Percentiles rank a stretch among this genome's conserved stretches.
These are phyloP conservation scores for Cordyceps pruinosa DNA, from an alignment of 2,329 filamentous ascomycete genomes.

Conservation along the genomic window DNA sequence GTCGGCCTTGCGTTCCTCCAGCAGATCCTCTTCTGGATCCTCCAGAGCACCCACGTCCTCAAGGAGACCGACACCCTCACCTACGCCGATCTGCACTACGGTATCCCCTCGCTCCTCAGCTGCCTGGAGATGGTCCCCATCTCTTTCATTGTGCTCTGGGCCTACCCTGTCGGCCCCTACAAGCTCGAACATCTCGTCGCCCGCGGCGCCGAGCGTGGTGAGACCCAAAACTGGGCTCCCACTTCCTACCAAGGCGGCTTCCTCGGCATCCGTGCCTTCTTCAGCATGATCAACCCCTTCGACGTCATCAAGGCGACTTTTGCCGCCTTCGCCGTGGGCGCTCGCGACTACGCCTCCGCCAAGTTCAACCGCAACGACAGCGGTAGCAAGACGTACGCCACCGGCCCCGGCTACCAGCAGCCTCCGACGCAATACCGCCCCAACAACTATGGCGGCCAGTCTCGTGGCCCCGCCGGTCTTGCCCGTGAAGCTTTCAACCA, in stretches of 20 bases:
- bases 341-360: slow-evolving; percentile 2
- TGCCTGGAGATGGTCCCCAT: slow-evolving; percentile 22
- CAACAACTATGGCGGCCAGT: neutral
- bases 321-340: slow-evolving; percentile 1
- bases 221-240: slow-evolving; percentile 11
- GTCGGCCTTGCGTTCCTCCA: slow-evolving; percentile 19
- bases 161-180: slow-evolving; percentile 20
- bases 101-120: slow-evolving; percentile 19
- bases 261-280: slow-evolving; percentile 16
- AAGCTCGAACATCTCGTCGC: slow-evolving; percentile 13
- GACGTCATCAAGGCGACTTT: slow-evolving; percentile 13
- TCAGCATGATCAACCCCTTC: slow-evolving; percentile 12
- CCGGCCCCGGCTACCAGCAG: slow-evolving; percentile 10
- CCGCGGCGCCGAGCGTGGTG: slow-evolving; percentile 10
- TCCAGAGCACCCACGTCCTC: slow-evolving; percentile 16
- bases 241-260: slow-evolving; percentile 19
- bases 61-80: slow-evolving; percentile 17
- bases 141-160: slow-evolving; percentile 19
- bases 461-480: neutral
- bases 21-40: slow-evolving; percentile 22
- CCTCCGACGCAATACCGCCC: neutral
- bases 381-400: neutral
- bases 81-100: slow-evolving; percentile 19
- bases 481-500: slow-evolving; percentile 7
- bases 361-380: slow-evolving; percentile 3